A percentile compares a stretch with the other conserved stretches of the same genome.
Evolutionary conservation across 805 yeast genomes (phyloP).

Genomic region (Candida yuanshanica): DNA sequence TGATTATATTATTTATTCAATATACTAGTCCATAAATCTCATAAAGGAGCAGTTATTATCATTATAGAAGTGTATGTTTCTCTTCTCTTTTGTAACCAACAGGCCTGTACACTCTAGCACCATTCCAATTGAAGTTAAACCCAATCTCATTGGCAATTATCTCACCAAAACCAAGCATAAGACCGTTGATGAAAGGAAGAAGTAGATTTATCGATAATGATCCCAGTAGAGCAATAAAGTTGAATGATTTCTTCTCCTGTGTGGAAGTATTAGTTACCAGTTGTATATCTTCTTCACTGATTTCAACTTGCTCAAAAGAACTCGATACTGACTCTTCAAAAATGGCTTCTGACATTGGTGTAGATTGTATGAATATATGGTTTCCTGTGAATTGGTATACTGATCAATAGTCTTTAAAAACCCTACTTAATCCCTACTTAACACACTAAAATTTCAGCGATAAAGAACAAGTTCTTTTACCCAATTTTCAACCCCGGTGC

Average conservation of each 20-base stretch:
- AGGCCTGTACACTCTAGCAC: slow-evolving; percentile 46
- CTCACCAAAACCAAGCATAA: slow-evolving; percentile 96
- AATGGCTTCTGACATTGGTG: background rate
- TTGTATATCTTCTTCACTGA: too few relatives aligned
- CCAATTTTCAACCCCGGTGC: too few relatives aligned
- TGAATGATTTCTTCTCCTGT: background rate
- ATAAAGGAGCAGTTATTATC: too few relatives aligned
- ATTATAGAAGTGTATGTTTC: too few relatives aligned
- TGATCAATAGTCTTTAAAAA: too few relatives aligned
- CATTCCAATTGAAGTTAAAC: slow-evolving; percentile 68
- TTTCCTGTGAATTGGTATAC: too few relatives aligned
- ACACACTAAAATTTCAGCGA: too few relatives aligned
- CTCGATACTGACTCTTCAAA: background rate
- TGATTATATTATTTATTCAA: too few relatives aligned
- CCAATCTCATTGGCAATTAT: slow-evolving; percentile 90
- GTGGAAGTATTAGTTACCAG: too few relatives aligned
- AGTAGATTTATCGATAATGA: slow-evolving; percentile 66
- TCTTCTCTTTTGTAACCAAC: background rate
- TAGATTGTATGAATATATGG: background rate
- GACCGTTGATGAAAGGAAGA: slow-evolving; percentile 85
- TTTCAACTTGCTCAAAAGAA: background rate
- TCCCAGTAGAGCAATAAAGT: background rate
- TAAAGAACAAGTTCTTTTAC: too few relatives aligned
- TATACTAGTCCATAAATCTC: too few relatives aligned
- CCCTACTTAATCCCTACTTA: too few relatives aligned